Conservation (phyloP, 2,329 filamentous ascomycete species). For the Diaporthe sp. region DNA sequence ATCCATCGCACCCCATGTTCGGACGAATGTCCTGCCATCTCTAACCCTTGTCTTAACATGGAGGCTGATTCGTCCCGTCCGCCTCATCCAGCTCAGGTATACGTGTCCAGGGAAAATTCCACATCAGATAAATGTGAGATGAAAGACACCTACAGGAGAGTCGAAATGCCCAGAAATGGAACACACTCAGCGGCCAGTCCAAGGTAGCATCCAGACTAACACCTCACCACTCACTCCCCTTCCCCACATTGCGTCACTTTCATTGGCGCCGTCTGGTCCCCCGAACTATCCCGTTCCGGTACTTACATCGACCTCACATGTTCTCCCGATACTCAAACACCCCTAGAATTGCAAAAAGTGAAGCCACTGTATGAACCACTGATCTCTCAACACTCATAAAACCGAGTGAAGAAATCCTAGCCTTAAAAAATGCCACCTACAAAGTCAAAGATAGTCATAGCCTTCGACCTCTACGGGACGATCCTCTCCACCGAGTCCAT, state of each 20-base stretch:
- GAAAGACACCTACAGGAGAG: no score
- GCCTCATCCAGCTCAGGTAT: no score
- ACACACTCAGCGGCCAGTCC: not conserved
- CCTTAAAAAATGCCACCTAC: slow-evolving; percentile 44
- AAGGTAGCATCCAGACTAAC: slow-evolving; percentile 14
- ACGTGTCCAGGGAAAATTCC: no score
- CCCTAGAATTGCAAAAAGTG: not conserved
- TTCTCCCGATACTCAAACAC: not conserved
- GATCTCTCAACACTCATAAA: not conserved
- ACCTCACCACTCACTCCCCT: not conserved
- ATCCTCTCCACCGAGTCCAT: slow-evolving; percentile 80
- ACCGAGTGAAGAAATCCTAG: slow-evolving; percentile 23
- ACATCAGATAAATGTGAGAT: no score
- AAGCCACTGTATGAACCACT: not conserved
- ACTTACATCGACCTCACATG: not conserved
- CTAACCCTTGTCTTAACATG: no score
- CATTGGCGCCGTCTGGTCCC: slow-evolving; percentile 10
- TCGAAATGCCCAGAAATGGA: not conserved
- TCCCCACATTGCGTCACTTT: slow-evolving; percentile 37
- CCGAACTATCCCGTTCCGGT: slow-evolving; percentile 24
- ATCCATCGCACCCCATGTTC: not conserved
- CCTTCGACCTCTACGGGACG: slow-evolving; percentile 83
- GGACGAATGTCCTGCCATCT: no score
- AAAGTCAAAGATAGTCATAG: slow-evolving; percentile 62
- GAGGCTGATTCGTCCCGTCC: no score